Evolutionary conservation across 331 rosid genomes (phyloP), one percentile per base, ranked within the genome.

Genomic region (Saraca asoca): DNA sequence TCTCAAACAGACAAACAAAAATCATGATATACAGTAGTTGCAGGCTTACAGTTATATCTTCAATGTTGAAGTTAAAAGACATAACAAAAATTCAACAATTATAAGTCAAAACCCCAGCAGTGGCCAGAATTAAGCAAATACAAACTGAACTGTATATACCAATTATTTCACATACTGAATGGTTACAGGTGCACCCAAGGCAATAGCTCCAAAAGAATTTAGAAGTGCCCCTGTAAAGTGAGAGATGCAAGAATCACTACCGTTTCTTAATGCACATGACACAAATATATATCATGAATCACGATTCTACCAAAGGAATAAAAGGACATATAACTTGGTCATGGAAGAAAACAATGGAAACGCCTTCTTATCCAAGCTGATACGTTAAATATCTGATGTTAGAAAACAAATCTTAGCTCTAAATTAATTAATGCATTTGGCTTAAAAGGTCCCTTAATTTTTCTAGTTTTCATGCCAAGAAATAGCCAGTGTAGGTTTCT

Each of bases 151-250:
- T 5, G 61, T 64, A 64, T 15, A 41, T 68, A 70, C 58, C 64
- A 58, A 77, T 69, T 42, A 70, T 68, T 64, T 76, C 72, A 88
- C 96, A 68, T 93, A 93, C 96, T 76, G 88, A 75, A 54, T 60
- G 69, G 88, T 85, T 63, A 81, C 80, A 41, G 97, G 98, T 2
- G 98, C 91, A 57, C 98, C 97, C 83, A 93, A 79, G 49, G 90
- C 88, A 50, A 93, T 67, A 74, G 97, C 96, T 78, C 91, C 96
- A 42, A 93, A 78, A 48, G 85, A 83, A 78, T 65, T 87, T 57
- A 93, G 37, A n/a, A 85, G 50, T 66, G 91, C 90, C 74, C 98
- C 98, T 93, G 78, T 75, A 85, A 12, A 46, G 65, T 8, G 58
- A 52, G 78, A 44, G 51, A 55, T 62, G 73, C 48, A 75, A 53